A percentile compares a stretch with the other conserved stretches of the same genome.
These are phyloP conservation scores for Euryodendron excelsum DNA, from an alignment of 148 eudicot genomes.

Conservation along the genomic window DNA sequence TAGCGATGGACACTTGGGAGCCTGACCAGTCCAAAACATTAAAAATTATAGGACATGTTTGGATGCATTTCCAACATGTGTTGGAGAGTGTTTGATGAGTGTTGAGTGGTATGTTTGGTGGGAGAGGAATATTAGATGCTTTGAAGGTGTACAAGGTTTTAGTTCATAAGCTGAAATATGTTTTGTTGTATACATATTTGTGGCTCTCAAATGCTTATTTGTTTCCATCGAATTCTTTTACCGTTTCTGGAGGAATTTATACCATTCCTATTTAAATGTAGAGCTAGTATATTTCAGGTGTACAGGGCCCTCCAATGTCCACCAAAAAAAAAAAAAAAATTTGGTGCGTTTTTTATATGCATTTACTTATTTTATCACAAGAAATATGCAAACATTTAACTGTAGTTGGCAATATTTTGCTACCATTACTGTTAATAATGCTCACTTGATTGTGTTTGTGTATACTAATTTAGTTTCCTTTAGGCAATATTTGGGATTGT, in stretches of 20 bases:
- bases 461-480: conserved; percentile 8
- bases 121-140: not conserved
- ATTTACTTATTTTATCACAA: too few species aligned
- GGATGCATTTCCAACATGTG: too few species aligned
- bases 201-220: not conserved
- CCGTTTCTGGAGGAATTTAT: not conserved
- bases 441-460: not conserved
- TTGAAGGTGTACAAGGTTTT: not conserved
- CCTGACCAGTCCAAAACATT: too few species aligned
- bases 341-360: not conserved
- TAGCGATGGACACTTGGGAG: too few species aligned
- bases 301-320: not conserved
- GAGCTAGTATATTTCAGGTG: not conserved
- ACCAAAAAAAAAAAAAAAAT: too few species aligned
- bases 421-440: not conserved
- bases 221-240: not conserved
- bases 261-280: not conserved
- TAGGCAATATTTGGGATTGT: conserved; percentile 24
- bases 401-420: not conserved
- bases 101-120: not conserved
- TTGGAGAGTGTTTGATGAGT: too few species aligned
- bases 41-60: too few species aligned
- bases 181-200: not conserved
- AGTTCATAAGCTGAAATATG: not conserved
- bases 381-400: too few species aligned